Base-by-base conservation (phyloP, 306 rosid genomes). In the Nissolia schottii region DNA sequence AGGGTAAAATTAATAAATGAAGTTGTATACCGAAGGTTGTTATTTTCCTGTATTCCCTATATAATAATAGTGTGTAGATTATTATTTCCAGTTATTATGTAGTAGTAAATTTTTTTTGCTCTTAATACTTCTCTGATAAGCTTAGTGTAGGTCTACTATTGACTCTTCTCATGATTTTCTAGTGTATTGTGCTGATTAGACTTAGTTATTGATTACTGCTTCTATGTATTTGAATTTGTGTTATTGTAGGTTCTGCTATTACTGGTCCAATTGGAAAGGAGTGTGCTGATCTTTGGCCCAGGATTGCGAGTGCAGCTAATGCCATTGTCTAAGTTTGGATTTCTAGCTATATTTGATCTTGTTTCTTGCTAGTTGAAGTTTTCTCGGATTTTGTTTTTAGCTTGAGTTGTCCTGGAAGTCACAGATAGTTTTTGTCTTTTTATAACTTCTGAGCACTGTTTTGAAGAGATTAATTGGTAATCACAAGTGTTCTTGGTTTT, bases 281-380 rank as follows among this genome's bases (percentile, higher is more conserved):
- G 77, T 92, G 98, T 23, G 96, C 98, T 2, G 98, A 92, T 86
- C 82, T 92, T 13, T 88, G 95, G 98, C 98, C 98, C 9, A 89
- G 96, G 57, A 92, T 92, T 76, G 97, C 97, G 0, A 92, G 96
- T 83, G 96, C 97, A 7, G 96, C 97, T 4, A 92, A 92, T 67
- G 97, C 97, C 0, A 87, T 92, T 11, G 97, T 86, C 31, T 89
- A 71, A 79, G 71, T 29, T n/a, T 16, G 5, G 67, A 9, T 51
- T 56, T 31, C 1, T 23, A 64, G 72, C 51, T 25, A 15, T 20
- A 45, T 29, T 6, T 68, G 58, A 12, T 58, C 2, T 23, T 74
- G 80, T 7, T 64, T 64, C 27, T n/a, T 50, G 50, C 20, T 32
- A 9, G 49, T 63, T 65, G 2, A 22, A 65, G 4, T 58, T 11